A percentile compares a stretch with the other conserved stretches of the same genome.
Evolutionary conservation across 441 rosid species (phyloP).

Genomic region (Dalechampia spathulata): DNA sequence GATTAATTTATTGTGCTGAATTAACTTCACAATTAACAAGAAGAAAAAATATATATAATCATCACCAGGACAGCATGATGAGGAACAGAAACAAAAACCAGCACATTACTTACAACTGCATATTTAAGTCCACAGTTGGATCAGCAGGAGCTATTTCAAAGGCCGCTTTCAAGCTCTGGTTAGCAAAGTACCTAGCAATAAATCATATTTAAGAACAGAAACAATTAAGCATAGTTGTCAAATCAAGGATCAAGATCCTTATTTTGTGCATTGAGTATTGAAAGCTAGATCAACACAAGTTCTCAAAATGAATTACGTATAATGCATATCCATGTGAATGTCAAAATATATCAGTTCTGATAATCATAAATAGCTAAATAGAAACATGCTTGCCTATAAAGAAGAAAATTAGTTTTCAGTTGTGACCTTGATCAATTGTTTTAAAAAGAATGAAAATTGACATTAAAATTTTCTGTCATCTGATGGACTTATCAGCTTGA

Average conservation of each 20-base stretch:
- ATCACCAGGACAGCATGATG: neutral
- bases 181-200: slow-evolving; percentile 52
- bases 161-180: slow-evolving; percentile 65
- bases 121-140: slow-evolving; percentile 91
- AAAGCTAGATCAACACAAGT: neutral
- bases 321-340: too few relatives aligned
- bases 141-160: slow-evolving; percentile 92
- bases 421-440: too few relatives aligned
- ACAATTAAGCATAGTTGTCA: slow-evolving; percentile 5
- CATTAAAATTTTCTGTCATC: too few relatives aligned
- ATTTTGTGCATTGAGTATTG: neutral
- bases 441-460: too few relatives aligned
- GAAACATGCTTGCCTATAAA: too few relatives aligned
- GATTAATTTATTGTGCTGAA: neutral
- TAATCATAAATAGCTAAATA: too few relatives aligned
- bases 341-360: too few relatives aligned
- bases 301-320: too few relatives aligned
- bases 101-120: slow-evolving; percentile 70
- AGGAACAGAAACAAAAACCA: slow-evolving; percentile 15
- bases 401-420: too few relatives aligned
- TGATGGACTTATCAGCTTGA: too few relatives aligned
- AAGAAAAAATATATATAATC: neutral
- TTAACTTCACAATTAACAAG: neutral
- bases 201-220: slow-evolving; percentile 12
- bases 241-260: neutral